These are phyloP conservation scores for Actinomucor elegans DNA, from an alignment of 371 early-diverging fungal species.

Conservation along the genomic window DNA sequence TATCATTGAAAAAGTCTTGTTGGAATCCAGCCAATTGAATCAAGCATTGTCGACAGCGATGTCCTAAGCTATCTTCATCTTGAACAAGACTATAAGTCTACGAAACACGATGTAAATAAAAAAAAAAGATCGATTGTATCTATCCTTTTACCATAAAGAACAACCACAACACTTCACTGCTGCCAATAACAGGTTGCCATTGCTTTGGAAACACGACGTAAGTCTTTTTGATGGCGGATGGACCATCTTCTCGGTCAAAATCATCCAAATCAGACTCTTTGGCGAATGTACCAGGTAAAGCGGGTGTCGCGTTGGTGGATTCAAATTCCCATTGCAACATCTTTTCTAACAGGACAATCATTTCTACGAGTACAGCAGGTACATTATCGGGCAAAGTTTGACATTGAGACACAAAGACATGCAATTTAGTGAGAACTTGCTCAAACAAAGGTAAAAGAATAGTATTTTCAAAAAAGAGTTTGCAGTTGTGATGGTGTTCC, in stretches of 20 bases:
- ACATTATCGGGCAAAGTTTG: slow-evolving; percentile 19
- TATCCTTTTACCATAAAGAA: slow-evolving; percentile 51
- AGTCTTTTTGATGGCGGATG: slow-evolving; percentile 31
- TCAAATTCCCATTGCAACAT: slow-evolving; percentile 74
- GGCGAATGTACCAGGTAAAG: slow-evolving; percentile 53
- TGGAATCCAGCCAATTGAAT: slow-evolving; percentile 72
- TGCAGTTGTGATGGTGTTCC: slow-evolving; percentile 70
- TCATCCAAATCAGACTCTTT: slow-evolving; percentile 41
- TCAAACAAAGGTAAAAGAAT: slow-evolving; percentile 36
- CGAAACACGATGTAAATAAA: not conserved
- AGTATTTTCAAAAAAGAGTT: slow-evolving; percentile 62
- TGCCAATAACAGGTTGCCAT: slow-evolving; percentile 51
- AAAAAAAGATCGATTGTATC: not conserved
- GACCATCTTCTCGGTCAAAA: slow-evolving; percentile 48
- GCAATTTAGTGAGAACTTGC: slow-evolving; percentile 31
- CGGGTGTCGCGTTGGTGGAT: slow-evolving; percentile 37
- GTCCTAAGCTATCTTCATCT: slow-evolving; percentile 49
- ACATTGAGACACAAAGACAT: slow-evolving; percentile 32
- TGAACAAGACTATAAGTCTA: slow-evolving; percentile 44
- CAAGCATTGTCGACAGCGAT: slow-evolving; percentile 66
- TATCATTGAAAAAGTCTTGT: slow-evolving; percentile 59
- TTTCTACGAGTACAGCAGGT: slow-evolving; percentile 35
- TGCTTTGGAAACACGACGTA: slow-evolving; percentile 47
- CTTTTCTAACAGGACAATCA: slow-evolving; percentile 54
- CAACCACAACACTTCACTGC: slow-evolving; percentile 54